Evolutionary conservation across 192 early-diverging fungal genomes (phyloP).

Genomic region (Neocallimastix lanati): DNA sequence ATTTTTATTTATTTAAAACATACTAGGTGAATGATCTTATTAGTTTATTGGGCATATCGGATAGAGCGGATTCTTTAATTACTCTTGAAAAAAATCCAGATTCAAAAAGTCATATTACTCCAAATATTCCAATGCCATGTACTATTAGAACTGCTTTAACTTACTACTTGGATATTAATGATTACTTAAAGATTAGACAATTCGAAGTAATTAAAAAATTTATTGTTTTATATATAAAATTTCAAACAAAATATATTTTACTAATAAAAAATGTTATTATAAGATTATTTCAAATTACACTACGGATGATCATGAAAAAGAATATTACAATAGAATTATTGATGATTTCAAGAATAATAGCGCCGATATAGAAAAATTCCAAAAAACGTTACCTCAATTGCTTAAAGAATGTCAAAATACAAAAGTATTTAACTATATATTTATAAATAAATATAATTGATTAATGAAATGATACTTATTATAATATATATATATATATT

Average conservation of each 20-base stretch:
- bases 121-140: slow-evolving; percentile 65
- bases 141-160: slow-evolving; percentile 63
- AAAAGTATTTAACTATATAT: neutral
- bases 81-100: neutral
- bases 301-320: neutral
- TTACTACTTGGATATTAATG: slow-evolving; percentile 77
- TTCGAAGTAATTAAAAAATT: slow-evolving; percentile 13
- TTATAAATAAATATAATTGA: too few species aligned
- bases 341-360: neutral
- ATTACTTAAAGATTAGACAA: slow-evolving; percentile 34
- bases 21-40: neutral
- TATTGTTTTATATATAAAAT: neutral
- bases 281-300: neutral
- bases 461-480: too few species aligned
- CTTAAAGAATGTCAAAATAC: neutral
- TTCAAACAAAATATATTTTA: too few species aligned
- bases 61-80: neutral
- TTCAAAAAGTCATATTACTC: neutral
- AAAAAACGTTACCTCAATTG: neutral
- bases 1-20: neutral
- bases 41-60: neutral
- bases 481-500: too few species aligned
- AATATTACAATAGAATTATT: neutral
- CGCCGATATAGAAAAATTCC: neutral
- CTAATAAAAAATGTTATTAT: too few species aligned